Evolutionary conservation across 208 protist genomes (phyloP), one percentile per base, ranked within the genome.

Genomic region (Leishmania arabica): DNA sequence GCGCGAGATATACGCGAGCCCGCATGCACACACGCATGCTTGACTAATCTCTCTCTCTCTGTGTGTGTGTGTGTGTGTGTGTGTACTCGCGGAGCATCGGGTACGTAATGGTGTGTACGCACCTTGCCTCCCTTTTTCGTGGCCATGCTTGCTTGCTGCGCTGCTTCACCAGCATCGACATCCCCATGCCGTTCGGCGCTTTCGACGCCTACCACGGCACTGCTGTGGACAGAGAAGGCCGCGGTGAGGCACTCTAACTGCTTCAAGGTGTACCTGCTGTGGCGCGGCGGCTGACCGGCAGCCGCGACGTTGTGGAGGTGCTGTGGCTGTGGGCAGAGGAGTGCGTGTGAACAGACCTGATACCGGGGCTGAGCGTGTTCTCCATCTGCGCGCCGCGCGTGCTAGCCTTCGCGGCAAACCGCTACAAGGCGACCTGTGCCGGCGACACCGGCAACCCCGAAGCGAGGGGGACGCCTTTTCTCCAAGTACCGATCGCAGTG

Each of bases 401-500:
- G 37, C 6, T 47, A 11, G 31, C 65, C 65, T 70, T 70, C 34
- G 21, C 34, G 13, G 31, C 37, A 37, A 40, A 47, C 45, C 45
- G 45, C 45, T 47, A 47, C 45, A 47, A 47, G 45, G 45, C 45
- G 9, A 47, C 45, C 45, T 47, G 45, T 47, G 45, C 45, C 11
- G 9, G 45, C 45, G 45, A 1, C 45, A 45, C 42, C 42, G 42
- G 42, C 42, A 45, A 45, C 42, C 2, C 42, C 42, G 42, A 11
- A 45, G 31, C 65, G 65, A 37, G 40, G 49, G 49, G 49, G 13
- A 2, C 60, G 24, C 19, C 60, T 34, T 31, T 94, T 84, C 60
- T 93, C 86, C 69, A 81, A 79, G 75, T 86, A 84, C 75, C 88
- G 73, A 78, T 86, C 82, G 49, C 84, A 86, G 77, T 91, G 69